Conservation (phyloP, 495 filamentous ascomycete species). For the Xylaria grammica region DNA sequence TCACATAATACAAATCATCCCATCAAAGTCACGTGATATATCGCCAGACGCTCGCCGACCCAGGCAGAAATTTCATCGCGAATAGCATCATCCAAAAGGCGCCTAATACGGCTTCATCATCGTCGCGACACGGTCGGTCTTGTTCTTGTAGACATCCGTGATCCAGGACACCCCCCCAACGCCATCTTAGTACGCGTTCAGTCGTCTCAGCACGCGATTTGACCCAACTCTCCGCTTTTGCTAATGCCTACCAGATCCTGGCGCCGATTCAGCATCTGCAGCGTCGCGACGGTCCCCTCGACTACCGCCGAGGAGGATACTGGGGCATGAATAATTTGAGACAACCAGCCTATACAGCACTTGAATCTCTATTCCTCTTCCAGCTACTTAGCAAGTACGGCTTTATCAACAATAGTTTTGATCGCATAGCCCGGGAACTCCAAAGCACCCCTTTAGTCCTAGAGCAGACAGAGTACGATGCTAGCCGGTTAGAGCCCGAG, state of each 20-base stretch:
- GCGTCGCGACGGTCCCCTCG: slow-evolving; percentile 59
- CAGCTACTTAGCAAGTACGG: slow-evolving; percentile 74
- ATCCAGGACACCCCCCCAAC: slow-evolving; percentile 17
- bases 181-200: slow-evolving; percentile 22
- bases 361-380: slow-evolving; percentile 89
- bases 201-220: neutral
- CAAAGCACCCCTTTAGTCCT: slow-evolving; percentile 71
- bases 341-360: slow-evolving; percentile 74
- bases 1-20: slow-evolving; percentile 27
- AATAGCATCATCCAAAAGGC: slow-evolving; percentile 34
- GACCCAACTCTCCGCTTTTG: slow-evolving; percentile 11
- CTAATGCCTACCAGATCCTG: slow-evolving; percentile 49
- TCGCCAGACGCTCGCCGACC: slow-evolving; percentile 35
- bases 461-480: slow-evolving; percentile 70
- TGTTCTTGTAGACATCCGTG: slow-evolving; percentile 28
- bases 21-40: slow-evolving; percentile 43
- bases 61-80: slow-evolving; percentile 38
- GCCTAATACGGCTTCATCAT: slow-evolving; percentile 28
- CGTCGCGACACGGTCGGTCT: slow-evolving; percentile 33
- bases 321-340: slow-evolving; percentile 58
- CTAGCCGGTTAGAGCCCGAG: slow-evolving; percentile 74
- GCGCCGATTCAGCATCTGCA: slow-evolving; percentile 56
- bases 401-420: slow-evolving; percentile 67
- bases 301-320: slow-evolving; percentile 58
- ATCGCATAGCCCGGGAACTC: slow-evolving; percentile 73